Evolutionary conservation across 2,329 filamentous ascomycete species (phyloP).

Genomic region (Fusarium sp.): DNA sequence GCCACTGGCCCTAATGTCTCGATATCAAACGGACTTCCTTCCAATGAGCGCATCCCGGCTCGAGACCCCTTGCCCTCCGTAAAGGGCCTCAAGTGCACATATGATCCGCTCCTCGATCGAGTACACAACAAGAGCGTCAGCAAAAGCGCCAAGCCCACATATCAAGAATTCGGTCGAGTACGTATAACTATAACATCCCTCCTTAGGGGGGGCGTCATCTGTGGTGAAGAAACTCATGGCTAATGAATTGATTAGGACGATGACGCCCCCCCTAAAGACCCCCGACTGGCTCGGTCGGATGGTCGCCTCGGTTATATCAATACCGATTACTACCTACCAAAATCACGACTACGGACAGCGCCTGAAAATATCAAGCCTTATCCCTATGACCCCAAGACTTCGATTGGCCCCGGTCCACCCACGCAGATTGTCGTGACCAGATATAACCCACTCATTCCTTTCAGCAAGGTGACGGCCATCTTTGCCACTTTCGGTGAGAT

Average conservation of each 20-base stretch:
- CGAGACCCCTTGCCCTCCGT: constrained; percentile 66
- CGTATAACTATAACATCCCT: constrained; percentile 62
- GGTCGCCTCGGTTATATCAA: constrained; percentile 75
- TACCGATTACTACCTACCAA: constrained; percentile 75
- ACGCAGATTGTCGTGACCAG: constrained; percentile 93
- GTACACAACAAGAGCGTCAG: constrained; percentile 62
- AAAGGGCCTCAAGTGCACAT: constrained; percentile 69
- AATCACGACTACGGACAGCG: constrained; percentile 75
- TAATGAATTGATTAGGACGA: constrained; percentile 78
- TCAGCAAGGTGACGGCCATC: constrained; percentile 79
- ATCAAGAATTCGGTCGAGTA: constrained; percentile 75
- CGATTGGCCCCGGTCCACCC: constrained; percentile 88
- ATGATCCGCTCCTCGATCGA: constrained; percentile 70
- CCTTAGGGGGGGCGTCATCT: constrained; percentile 70
- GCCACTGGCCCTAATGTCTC: constrained; percentile 50
- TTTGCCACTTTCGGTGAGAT: constrained; percentile 90
- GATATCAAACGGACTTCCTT: constrained; percentile 51
- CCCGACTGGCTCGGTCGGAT: constrained; percentile 76
- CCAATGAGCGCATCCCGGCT: constrained; percentile 61
- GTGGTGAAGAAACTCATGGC: constrained; percentile 63
- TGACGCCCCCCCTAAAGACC: constrained; percentile 83
- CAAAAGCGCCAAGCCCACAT: constrained; percentile 69
- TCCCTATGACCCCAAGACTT: constrained; percentile 82
- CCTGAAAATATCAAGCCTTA: constrained; percentile 87
- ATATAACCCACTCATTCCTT: constrained; percentile 90